Evolutionary conservation across 257 asterid species (phyloP).

Genomic region (Cruciata laevipes): DNA sequence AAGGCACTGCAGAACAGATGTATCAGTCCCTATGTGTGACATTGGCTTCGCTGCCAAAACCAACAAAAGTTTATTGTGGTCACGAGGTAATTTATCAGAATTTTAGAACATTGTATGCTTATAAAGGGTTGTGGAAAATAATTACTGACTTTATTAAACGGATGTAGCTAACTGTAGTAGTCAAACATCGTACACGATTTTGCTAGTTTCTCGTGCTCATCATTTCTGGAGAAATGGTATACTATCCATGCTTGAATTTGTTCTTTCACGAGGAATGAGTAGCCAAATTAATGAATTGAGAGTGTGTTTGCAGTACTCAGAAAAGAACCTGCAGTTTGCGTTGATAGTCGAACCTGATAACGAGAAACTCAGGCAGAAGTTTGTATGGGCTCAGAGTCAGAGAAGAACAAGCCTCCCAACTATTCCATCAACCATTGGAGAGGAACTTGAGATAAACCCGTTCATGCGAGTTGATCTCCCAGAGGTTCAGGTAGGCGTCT

Average conservation of each 20-base stretch:
- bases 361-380: slow-evolving; percentile 35
- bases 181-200: background rate
- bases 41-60: slow-evolving; percentile 79
- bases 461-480: slow-evolving; percentile 88
- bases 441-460: slow-evolving; percentile 82
- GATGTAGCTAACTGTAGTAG: background rate
- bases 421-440: slow-evolving; percentile 80
- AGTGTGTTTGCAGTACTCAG: slow-evolving; percentile 35
- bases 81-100: slow-evolving; percentile 61
- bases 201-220: background rate
- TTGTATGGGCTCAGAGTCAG: slow-evolving; percentile 30
- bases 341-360: slow-evolving; percentile 71
- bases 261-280: background rate
- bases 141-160: background rate
- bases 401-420: slow-evolving; percentile 55
- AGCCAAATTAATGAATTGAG: background rate
- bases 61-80: slow-evolving; percentile 83
- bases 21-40: slow-evolving; percentile 84
- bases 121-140: background rate
- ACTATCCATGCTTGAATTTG: background rate
- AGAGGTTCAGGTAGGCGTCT: slow-evolving; percentile 68
- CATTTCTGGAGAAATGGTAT: background rate
- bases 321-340: slow-evolving; percentile 74
- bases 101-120: background rate
- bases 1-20: slow-evolving; percentile 97